Percentiles rank a stretch among this genome's conserved stretches.
These are phyloP conservation scores for Kodamaea nitidulidarum DNA, from an alignment of 805 yeast genomes.

Conservation along the genomic window DNA sequence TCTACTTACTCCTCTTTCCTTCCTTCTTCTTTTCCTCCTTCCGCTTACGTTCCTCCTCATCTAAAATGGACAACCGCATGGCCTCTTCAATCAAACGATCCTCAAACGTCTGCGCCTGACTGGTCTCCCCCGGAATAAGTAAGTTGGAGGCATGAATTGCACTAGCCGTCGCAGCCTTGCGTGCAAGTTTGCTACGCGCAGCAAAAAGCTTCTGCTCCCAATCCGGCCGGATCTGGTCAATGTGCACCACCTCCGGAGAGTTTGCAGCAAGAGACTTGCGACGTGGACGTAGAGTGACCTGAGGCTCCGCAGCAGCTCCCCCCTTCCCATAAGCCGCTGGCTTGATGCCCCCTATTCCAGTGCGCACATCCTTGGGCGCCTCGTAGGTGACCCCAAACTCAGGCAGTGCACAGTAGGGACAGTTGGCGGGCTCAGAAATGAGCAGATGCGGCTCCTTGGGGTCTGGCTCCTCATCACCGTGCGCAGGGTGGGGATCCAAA, in stretches of 20 bases:
- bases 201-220: constrained; percentile 75
- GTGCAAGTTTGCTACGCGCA: constrained; percentile 74
- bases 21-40: constrained; percentile 11
- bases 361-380: constrained; percentile 51
- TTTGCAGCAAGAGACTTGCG: constrained; percentile 56
- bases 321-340: constrained; percentile 42
- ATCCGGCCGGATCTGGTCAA: constrained; percentile 85
- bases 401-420: constrained; percentile 90
- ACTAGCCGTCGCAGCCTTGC: constrained; percentile 89
- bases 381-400: constrained; percentile 80
- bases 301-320: constrained; percentile 1
- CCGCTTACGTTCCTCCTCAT: constrained; percentile 54
- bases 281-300: constrained; percentile 10
- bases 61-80: constrained; percentile 65
- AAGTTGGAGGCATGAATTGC: constrained; percentile 88
- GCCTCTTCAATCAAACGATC: constrained; percentile 85
- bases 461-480: constrained; percentile 25
- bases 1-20: background rate
- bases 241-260: constrained; percentile 67
- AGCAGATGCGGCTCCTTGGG: constrained; percentile 52
- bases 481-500: constrained; percentile 90
- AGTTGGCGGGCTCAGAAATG: constrained; percentile 81
- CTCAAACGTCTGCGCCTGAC: constrained; percentile 32
- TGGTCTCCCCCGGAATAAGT: constrained; percentile 35
- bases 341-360: constrained; percentile 54